Evolutionary conservation across 23 red algal species (phyloP).

Genomic region (Cyanidioschyzon merolae): DNA sequence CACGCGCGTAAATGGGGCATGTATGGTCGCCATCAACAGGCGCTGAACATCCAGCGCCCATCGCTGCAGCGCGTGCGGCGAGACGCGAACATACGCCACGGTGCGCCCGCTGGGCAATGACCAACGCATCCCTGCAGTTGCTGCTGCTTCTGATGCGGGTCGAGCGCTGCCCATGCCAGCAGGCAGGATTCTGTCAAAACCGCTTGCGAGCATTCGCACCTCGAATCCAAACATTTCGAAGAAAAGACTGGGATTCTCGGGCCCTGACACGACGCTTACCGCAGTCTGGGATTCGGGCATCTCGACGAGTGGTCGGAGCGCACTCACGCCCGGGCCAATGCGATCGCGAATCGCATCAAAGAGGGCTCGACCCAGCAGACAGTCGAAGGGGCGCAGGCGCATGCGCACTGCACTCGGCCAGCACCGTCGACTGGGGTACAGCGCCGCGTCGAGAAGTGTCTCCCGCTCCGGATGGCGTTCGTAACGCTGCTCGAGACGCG

Average conservation of each 20-base stretch:
- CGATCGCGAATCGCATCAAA: conserved; percentile 21
- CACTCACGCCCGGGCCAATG: background rate
- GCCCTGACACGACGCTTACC: conserved; percentile 1
- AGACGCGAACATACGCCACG: conserved; percentile 63
- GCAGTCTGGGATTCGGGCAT: background rate
- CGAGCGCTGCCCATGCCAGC: conserved; percentile 17
- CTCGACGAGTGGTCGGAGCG: background rate
- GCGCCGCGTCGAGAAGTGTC: conserved; percentile 17
- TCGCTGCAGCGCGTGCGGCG: conserved; percentile 32
- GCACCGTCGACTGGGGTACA: conserved; percentile 74
- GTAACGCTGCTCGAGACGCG: conserved; percentile 20
- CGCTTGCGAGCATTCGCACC: conserved; percentile 57
- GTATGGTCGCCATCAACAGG: conserved; percentile 81
- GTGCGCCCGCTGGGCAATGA: conserved; percentile 54
- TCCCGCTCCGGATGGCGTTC: conserved; percentile 55
- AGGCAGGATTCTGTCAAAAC: conserved; percentile 17
- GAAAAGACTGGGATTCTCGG: conserved; percentile 74
- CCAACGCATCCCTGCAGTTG: conserved; percentile 58
- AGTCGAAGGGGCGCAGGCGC: conserved; percentile 79
- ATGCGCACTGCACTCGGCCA: conserved; percentile 93
- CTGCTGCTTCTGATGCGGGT: background rate
- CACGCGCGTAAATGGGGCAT: conserved; percentile 83
- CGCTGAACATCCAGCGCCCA: conserved; percentile 79
- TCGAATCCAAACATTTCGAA: conserved; percentile 99
- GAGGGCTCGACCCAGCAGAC: conserved; percentile 75